phyloP scores from a whole-genome alignment of 2,329 filamentous ascomycete genomes.

The Iodosphaeria phyllophila region DNA sequence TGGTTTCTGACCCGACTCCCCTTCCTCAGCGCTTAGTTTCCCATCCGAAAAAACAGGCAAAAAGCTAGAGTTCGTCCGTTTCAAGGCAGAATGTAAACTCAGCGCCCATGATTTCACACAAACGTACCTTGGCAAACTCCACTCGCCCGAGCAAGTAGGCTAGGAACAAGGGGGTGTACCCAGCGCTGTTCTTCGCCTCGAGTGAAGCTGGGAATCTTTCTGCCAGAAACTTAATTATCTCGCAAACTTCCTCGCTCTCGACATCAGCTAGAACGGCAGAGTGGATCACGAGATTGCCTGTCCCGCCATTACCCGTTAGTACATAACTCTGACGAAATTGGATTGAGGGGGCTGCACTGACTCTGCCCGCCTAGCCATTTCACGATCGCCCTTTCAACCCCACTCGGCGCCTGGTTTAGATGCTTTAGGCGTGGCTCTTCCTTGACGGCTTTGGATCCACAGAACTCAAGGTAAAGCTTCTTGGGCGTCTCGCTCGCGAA shows the following conservation, averaged over 20 bases:
- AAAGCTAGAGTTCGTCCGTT: no score
- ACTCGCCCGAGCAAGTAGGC: slow-evolving; percentile 39
- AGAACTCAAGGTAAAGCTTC: slow-evolving; percentile 50
- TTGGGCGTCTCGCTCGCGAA: slow-evolving; percentile 54
- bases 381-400: slow-evolving; percentile 42
- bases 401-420: slow-evolving; percentile 37
- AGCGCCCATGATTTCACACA: no score
- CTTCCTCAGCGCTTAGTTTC: no score
- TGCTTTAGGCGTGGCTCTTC: slow-evolving; percentile 44
- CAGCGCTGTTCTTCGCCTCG: slow-evolving; percentile 37
- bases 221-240: slow-evolving; percentile 47
- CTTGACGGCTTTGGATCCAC: slow-evolving; percentile 33
- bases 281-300: slow-evolving; percentile 47
- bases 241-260: slow-evolving; percentile 20
- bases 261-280: slow-evolving; percentile 37
- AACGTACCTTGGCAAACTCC: slow-evolving; percentile 34
- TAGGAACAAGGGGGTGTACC: slow-evolving; percentile 49
- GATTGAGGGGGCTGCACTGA: slow-evolving; percentile 17
- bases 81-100: no score
- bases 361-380: slow-evolving; percentile 43
- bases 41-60: no score
- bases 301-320: no score
- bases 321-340: background rate
- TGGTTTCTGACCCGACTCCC: no score
- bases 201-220: slow-evolving; percentile 40